Evolutionary conservation across 441 rosid genomes (phyloP).

Genomic region (Gossypium trilobum): DNA sequence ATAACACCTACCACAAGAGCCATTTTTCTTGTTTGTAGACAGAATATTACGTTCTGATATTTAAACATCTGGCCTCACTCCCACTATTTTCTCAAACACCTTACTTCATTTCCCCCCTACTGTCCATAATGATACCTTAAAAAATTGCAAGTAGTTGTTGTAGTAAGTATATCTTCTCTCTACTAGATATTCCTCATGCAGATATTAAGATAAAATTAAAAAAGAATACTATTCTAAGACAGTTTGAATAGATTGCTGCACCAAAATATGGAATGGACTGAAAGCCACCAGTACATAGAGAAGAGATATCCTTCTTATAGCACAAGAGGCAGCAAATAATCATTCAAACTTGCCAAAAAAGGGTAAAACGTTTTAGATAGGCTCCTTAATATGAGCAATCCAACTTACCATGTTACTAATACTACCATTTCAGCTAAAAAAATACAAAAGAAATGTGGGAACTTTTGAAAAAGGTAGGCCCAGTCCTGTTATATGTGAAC

Average conservation of each 20-base stretch:
- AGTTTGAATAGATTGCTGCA: not conserved
- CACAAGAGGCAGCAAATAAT: not conserved
- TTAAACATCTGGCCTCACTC: not conserved
- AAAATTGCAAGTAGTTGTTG: not conserved
- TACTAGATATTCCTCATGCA: not conserved
- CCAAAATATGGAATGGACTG: not conserved
- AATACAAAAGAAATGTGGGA: not conserved
- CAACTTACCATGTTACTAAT: not conserved
- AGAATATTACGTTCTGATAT: not conserved
- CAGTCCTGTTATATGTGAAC: not conserved
- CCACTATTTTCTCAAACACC: not conserved
- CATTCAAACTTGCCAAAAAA: not conserved
- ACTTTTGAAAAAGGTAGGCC: not conserved
- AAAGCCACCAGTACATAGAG: not conserved
- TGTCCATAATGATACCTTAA: not conserved
- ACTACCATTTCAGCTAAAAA: not conserved
- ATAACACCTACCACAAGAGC: not conserved
- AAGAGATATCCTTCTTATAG: not conserved
- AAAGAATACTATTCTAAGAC: not conserved
- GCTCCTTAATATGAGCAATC: not conserved
- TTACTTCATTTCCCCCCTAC: not conserved
- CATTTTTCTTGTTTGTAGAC: not conserved
- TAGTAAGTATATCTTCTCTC: not conserved
- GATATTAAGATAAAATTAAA: not conserved
- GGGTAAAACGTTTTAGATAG: not conserved